Evolutionary conservation across 192 early-diverging fungal species (phyloP).

Genomic region (Coemansia sp.): DNA sequence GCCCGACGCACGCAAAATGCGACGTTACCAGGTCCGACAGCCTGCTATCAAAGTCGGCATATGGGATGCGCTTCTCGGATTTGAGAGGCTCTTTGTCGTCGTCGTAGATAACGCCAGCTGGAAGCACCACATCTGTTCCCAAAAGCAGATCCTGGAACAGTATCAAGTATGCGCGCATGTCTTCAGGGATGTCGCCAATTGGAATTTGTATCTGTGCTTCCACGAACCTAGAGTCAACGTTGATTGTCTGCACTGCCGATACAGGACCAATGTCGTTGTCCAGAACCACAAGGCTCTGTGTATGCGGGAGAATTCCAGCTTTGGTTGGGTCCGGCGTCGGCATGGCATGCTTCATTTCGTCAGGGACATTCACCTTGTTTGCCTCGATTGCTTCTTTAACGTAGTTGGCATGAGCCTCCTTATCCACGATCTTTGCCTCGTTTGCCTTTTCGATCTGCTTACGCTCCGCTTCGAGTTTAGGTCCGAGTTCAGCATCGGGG

Average conservation of each 20-base stretch:
- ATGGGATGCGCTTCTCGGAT: too few relatives aligned
- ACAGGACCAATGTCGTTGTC: conserved; percentile 48
- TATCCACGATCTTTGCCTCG: conserved; percentile 22
- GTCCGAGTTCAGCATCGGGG: conserved; percentile 24
- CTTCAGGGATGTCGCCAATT: conserved; percentile 50
- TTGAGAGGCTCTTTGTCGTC: conserved; percentile 6
- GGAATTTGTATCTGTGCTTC: conserved; percentile 62
- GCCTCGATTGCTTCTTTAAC: conserved; percentile 49
- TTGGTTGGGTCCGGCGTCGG: conserved; percentile 41
- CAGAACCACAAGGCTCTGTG: conserved; percentile 5
- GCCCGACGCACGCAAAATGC: conserved; percentile 36
- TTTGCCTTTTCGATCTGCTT: conserved; percentile 25
- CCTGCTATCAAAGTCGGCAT: too few relatives aligned
- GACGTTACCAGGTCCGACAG: too few relatives aligned
- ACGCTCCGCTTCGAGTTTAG: conserved; percentile 29
- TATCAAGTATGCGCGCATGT: conserved; percentile 66
- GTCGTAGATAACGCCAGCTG: conserved; percentile 17
- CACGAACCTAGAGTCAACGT: conserved; percentile 66
- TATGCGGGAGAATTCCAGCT: conserved; percentile 19
- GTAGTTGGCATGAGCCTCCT: conserved; percentile 43
- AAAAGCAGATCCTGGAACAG: conserved; percentile 78
- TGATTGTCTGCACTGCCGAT: conserved; percentile 58
- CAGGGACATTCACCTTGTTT: conserved; percentile 49
- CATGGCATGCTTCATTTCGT: conserved; percentile 57
- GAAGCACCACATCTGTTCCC: conserved; percentile 39